phyloP scores from a whole-genome alignment of 2,329 filamentous ascomycete species.

The Pseudogymnoascus sp. region DNA sequence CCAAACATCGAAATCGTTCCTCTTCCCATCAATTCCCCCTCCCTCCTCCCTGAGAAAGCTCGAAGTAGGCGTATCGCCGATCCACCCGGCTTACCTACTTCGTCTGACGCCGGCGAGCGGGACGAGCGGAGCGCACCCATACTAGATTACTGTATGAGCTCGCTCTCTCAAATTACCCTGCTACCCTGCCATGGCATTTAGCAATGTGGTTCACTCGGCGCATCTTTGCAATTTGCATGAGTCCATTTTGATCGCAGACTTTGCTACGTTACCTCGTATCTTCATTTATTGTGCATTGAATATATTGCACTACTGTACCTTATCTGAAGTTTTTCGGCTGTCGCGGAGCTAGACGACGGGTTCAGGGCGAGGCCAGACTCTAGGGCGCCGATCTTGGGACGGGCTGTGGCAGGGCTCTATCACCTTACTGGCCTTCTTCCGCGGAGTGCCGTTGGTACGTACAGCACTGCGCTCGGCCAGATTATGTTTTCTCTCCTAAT shows the following conservation, averaged over 20 bases:
- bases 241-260: not conserved
- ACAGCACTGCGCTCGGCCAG: not conserved
- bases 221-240: not conserved
- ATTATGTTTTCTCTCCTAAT: not conserved
- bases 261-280: not conserved
- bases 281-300: not conserved
- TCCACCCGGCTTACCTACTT: not conserved
- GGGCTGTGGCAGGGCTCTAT: not conserved
- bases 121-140: not conserved
- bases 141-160: not conserved
- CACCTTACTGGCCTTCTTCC: not conserved
- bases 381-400: not conserved
- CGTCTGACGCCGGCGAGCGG: not conserved
- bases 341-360: not conserved
- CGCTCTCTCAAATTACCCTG: not conserved
- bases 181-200: not conserved
- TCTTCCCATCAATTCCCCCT: not conserved
- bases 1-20: not conserved
- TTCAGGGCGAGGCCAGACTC: not conserved
- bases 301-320: slow-evolving; percentile 6
- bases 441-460: not conserved
- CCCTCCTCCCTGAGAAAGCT: not conserved
- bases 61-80: not conserved
- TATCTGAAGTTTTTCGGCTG: not conserved
- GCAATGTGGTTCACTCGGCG: not conserved